Conservation (phyloP, 75 land plant genomes). For the Adiantum capillusveneris region DNA sequence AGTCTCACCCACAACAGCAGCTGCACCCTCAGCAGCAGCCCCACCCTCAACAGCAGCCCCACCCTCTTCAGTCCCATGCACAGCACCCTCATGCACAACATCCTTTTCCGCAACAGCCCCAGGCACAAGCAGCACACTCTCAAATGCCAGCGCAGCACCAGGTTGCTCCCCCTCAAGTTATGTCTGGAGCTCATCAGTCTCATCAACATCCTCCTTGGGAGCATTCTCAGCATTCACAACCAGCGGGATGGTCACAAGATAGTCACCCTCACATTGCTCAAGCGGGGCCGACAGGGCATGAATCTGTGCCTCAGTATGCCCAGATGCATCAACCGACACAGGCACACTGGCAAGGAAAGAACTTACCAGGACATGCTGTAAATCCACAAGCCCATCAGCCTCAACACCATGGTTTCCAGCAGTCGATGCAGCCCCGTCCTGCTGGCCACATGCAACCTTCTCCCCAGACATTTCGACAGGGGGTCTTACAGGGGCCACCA, state of each 20-base stretch:
- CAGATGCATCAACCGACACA: too few species aligned
- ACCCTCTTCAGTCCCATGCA: slow-evolving; percentile 13
- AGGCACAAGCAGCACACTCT: slow-evolving; percentile 7
- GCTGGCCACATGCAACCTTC: not conserved
- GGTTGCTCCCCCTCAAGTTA: slow-evolving; percentile 1
- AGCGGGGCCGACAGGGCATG: too few species aligned
- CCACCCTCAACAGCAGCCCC: slow-evolving; percentile 15
- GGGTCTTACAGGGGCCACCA: not conserved
- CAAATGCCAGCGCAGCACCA: slow-evolving; percentile 16
- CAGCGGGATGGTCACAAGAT: too few species aligned
- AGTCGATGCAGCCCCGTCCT: not conserved
- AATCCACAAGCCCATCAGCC: not conserved
- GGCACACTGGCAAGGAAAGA: not conserved
- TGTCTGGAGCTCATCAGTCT: slow-evolving; percentile 13
- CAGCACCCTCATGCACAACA: slow-evolving; percentile 19
- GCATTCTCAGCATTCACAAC: not conserved
- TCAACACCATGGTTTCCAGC: slow-evolving; percentile 1
- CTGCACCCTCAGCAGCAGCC: slow-evolving; percentile 18
- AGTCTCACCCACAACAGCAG: slow-evolving; percentile 21
- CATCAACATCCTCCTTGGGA: slow-evolving; percentile 12
- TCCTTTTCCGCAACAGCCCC: slow-evolving; percentile 13
- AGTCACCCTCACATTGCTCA: too few species aligned
- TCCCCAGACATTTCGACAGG: not conserved
- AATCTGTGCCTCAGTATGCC: too few species aligned
- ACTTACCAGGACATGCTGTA: not conserved